phyloP scores from a whole-genome alignment of 1,284 basidiomycete species.

The Vanrija sp. region DNA sequence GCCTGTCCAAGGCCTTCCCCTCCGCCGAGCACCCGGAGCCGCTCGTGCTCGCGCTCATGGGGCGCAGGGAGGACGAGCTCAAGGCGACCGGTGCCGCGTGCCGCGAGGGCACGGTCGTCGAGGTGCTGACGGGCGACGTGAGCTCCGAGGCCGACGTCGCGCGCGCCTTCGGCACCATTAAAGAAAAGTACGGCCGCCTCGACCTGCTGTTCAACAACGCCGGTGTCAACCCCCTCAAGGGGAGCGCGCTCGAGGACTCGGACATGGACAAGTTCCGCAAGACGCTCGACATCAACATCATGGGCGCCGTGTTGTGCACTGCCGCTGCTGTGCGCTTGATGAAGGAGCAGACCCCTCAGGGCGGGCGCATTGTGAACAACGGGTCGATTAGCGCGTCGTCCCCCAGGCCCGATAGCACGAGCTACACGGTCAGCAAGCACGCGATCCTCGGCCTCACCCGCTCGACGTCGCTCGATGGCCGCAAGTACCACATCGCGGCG shows the following conservation, averaged over 20 bases:
- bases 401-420: slow-evolving; percentile 60
- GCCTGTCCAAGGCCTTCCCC: slow-evolving; percentile 53
- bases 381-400: slow-evolving; percentile 70
- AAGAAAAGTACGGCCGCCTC: slow-evolving; percentile 61
- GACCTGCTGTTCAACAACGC: slow-evolving; percentile 71
- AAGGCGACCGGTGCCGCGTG: slow-evolving; percentile 54
- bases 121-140: slow-evolving; percentile 59
- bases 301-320: slow-evolving; percentile 69
- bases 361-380: slow-evolving; percentile 81
- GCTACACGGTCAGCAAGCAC: slow-evolving; percentile 75
- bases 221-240: slow-evolving; percentile 55
- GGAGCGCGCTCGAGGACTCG: slow-evolving; percentile 59
- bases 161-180: slow-evolving; percentile 58
- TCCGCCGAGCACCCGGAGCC: slow-evolving; percentile 52
- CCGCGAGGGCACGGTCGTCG: slow-evolving; percentile 47
- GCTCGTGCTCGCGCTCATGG: slow-evolving; percentile 57
- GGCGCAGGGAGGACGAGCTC: slow-evolving; percentile 58
- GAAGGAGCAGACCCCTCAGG: slow-evolving; percentile 66
- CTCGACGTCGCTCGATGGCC: slow-evolving; percentile 68
- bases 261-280: slow-evolving; percentile 60
- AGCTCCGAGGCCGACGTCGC: slow-evolving; percentile 32
- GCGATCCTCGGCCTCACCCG: slow-evolving; percentile 71
- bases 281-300: slow-evolving; percentile 66
- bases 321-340: slow-evolving; percentile 69
- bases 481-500: slow-evolving; percentile 66